phyloP scores from a whole-genome alignment of 1,139 yeast species.

The Ogataea hybrid region DNA sequence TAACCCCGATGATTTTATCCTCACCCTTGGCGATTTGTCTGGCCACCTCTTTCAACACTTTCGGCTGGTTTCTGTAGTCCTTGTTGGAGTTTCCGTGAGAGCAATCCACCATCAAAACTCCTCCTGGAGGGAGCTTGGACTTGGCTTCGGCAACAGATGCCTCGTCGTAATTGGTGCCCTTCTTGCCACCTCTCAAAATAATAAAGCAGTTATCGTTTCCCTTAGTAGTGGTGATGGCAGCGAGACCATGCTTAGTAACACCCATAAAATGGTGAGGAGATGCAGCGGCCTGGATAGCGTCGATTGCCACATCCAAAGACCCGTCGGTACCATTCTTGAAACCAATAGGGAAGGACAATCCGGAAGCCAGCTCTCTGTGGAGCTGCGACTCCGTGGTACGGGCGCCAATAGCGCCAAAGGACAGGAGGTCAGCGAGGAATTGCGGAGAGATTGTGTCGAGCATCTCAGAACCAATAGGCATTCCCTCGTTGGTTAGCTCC shows the following conservation, averaged over 20 bases:
- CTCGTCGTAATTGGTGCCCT: constrained; percentile 89
- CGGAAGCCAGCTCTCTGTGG: constrained; percentile 96
- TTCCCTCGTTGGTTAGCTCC: constrained; percentile 70
- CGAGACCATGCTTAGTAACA: constrained; percentile 94
- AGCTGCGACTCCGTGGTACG: constrained; percentile 98
- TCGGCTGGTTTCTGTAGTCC: constrained; percentile 93
- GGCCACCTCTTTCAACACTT: constrained; percentile 74
- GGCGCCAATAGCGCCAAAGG: constrained; percentile 98
- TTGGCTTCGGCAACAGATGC: constrained; percentile 75
- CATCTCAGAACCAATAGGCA: constrained; percentile 97
- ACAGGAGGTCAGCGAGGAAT: constrained; percentile 84
- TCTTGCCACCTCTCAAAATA: constrained; percentile 93
- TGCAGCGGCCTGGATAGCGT: constrained; percentile 90
- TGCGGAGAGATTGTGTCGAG: constrained; percentile 98
- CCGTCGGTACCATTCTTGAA: constrained; percentile 99
- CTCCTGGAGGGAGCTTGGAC: constrained; percentile 49
- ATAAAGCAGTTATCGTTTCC: constrained; percentile 90
- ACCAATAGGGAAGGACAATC: constrained; percentile 96
- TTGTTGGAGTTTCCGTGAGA: constrained; percentile 96
- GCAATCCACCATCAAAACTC: constrained; percentile 87
- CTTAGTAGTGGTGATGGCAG: constrained; percentile 93
- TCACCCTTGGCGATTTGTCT: constrained; percentile 84
- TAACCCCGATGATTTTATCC: constrained; percentile 78
- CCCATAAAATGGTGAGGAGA: constrained; percentile 95
- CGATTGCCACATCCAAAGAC: constrained; percentile 86